Evolutionary conservation across 176 grass and related monocot genomes (phyloP).

Genomic region (Paspalum notatum): DNA sequence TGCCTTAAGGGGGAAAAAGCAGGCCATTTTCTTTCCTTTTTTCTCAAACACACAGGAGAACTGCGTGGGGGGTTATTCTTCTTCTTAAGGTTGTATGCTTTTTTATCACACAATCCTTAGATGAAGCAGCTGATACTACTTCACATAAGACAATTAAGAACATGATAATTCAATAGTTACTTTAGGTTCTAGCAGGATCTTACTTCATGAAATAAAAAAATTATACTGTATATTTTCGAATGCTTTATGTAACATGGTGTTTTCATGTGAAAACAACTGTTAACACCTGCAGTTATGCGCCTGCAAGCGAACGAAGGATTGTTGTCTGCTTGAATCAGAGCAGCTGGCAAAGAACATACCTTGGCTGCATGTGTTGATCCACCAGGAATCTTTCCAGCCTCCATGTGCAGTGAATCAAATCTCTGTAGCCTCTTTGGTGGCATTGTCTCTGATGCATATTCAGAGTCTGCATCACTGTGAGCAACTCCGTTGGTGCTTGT

Average conservation of each 20-base stretch:
- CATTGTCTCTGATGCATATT: slow-evolving; percentile 25
- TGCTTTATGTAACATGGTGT: background rate
- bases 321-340: slow-evolving; percentile 16
- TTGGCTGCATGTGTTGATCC: slow-evolving; percentile 42
- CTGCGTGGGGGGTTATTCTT: too few relatives aligned
- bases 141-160: background rate
- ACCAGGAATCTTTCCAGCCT: slow-evolving; percentile 51
- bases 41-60: too few relatives aligned
- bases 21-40: too few relatives aligned
- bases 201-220: background rate
- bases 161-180: background rate
- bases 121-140: slow-evolving; percentile 7
- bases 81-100: slow-evolving; percentile 9
- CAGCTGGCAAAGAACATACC: slow-evolving; percentile 38
- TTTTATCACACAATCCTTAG: slow-evolving; percentile 2
- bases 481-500: slow-evolving; percentile 33
- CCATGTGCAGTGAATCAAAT: slow-evolving; percentile 64
- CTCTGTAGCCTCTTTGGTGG: slow-evolving; percentile 44
- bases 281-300: background rate
- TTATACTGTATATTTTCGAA: background rate
- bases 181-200: background rate
- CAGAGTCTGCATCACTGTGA: slow-evolving; percentile 15
- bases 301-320: background rate
- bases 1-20: background rate
- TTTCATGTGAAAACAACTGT: background rate